Conservation (phyloP, 1,139 yeast genomes). For the Kurtzmaniella quercitrusa region DNA sequence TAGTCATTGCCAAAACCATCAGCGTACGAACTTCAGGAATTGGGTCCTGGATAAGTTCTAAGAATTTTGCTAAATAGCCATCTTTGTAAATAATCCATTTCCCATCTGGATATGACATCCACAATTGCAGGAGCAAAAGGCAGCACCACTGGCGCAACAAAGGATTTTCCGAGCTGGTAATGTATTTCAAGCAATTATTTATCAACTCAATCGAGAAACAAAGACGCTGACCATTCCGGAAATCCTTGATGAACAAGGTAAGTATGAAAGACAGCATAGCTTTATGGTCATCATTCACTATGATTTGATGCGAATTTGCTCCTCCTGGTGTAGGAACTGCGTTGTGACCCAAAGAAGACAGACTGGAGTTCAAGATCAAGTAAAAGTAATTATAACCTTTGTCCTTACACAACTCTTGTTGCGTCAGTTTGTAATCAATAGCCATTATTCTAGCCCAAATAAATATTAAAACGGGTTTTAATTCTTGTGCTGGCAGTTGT, state of each 20-base stretch:
- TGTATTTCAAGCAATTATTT: constrained; percentile 61
- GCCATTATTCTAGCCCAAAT: constrained; percentile 99
- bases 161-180: constrained; percentile 76
- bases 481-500: constrained; percentile 93
- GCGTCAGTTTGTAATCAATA: constrained; percentile 85
- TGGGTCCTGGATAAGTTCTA: constrained; percentile 70
- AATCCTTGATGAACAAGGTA: constrained; percentile 77
- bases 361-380: constrained; percentile 52
- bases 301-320: constrained; percentile 16
- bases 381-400: constrained; percentile 88
- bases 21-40: constrained; percentile 95
- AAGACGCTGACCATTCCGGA: constrained; percentile 73
- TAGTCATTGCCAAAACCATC: constrained; percentile 68
- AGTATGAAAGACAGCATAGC: constrained; percentile 95
- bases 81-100: constrained; percentile 69
- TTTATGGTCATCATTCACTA: constrained; percentile 72
- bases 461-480: constrained; percentile 89
- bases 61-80: constrained; percentile 55
- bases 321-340: constrained; percentile 22
- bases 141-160: constrained; percentile 90
- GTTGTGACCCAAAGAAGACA: constrained; percentile 24
- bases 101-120: constrained; percentile 73
- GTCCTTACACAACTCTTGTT: constrained; percentile 87
- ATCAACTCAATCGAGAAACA: constrained; percentile 75
- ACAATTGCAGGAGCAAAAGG: constrained; percentile 70